Evolutionary conservation across 2,329 filamentous ascomycete species (phyloP), one percentile per base, ranked within the genome.

Genomic region (Aspergillus arachidicola): DNA sequence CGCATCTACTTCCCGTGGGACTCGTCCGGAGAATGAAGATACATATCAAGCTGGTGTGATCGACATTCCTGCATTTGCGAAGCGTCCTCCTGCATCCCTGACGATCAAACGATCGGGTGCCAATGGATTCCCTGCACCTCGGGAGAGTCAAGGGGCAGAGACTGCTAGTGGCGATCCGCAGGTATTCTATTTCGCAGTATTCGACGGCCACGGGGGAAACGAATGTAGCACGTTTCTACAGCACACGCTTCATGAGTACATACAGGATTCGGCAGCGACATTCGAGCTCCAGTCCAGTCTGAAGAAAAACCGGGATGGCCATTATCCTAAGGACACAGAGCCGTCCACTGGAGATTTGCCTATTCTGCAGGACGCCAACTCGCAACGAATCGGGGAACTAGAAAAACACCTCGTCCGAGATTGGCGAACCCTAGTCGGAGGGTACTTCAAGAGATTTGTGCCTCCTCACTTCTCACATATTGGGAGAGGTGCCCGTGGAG

Each of bases 131-230:
- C 46, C 67, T 28, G 56, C 64, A 6, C 54, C 68, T 11, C 64
- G 66, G 82, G 78, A 88, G 86, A 57, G 92, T 86, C 28, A 87
- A 84, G 78, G 67, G 11, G 92, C 92, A 6, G 91, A 92, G 62
- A 91, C 89, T 67, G 87, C 91, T 1, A 91, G 87, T 66, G 94
- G 94, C 2, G 94, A 98, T 74, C 94, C 94, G 1, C 94, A 98
- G 75, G 90, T 98, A 38, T 99, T 99, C 78, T 99, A 98, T 78
- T 99, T 97, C 83, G 94, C 87, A 1, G 89, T 98, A 1, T 99
- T 98, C 73, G 95, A 99, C 78, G 95, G 95, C 3, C 95, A 99
- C 80, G 95, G 95, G 11, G 95, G 95, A 23, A 86, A 83, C 23
- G 91, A 97, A 76, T 98, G 95, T 77, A 93, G 93, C 64, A 89